Conservation (phyloP, 805 yeast genomes). For the Zygotorulaspora sp. region DNA sequence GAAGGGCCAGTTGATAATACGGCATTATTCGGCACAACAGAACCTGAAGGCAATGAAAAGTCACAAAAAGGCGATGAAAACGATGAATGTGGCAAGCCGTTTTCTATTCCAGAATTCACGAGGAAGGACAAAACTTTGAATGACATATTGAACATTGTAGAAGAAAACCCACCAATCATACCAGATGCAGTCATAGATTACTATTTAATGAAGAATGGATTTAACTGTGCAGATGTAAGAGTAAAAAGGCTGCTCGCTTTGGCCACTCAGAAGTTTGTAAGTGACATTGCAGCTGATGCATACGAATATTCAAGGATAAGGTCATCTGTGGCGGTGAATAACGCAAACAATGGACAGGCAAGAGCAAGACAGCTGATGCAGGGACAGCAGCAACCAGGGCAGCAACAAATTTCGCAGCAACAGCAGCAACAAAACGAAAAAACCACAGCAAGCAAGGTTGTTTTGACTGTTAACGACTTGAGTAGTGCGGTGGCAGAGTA, state of each 20-base stretch:
- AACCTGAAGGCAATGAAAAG: conserved; percentile 15
- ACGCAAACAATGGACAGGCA: conserved; percentile 79
- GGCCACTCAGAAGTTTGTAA: conserved; percentile 92
- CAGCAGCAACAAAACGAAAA: conserved; percentile 43
- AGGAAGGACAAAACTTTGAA: conserved; percentile 76
- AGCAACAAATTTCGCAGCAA: conserved; percentile 35
- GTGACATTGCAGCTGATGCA: conserved; percentile 94
- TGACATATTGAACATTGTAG: conserved; percentile 84
- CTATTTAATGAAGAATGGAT: conserved; percentile 79
- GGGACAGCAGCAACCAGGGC: conserved; percentile 51
- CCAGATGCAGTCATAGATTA: conserved; percentile 97
- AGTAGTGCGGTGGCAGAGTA: conserved; percentile 91
- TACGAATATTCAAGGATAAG: conserved; percentile 92
- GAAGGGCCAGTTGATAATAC: conserved; percentile 31
- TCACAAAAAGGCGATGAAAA: conserved; percentile 25
- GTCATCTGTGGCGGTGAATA: conserved; percentile 80
- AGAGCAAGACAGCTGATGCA: conserved; percentile 74
- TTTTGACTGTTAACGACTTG: conserved; percentile 87
- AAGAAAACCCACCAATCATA: conserved; percentile 89
- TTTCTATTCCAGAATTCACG: conserved; percentile 62
- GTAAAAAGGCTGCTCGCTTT: conserved; percentile 81
- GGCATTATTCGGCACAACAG: conserved; percentile 15
- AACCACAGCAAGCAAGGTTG: conserved; percentile 59
- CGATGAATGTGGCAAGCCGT: conserved; percentile 32
- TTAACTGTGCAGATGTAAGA: conserved; percentile 71